phyloP scores from a whole-genome alignment of 106 monocot genomes.

The Cymbidium sinense region DNA sequence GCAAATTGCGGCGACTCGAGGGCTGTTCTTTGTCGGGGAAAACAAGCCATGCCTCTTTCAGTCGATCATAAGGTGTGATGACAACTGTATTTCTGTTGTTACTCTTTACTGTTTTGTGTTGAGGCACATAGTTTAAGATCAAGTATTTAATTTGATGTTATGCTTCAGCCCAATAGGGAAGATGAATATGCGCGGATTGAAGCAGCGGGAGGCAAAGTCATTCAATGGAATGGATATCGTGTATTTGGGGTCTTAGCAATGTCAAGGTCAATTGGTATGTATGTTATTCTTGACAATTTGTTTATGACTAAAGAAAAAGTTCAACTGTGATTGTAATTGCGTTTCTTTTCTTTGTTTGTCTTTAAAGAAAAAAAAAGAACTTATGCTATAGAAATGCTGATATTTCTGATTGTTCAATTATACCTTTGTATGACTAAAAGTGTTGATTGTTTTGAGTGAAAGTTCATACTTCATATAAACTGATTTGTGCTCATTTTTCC shows the following conservation, averaged over 20 bases:
- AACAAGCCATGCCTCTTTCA: constrained; percentile 64
- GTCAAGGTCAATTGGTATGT: constrained; percentile 89
- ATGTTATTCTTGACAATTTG: background rate
- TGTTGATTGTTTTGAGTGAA: background rate
- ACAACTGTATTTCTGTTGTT: background rate
- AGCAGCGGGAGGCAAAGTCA: constrained; percentile 72
- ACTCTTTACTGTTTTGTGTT: background rate
- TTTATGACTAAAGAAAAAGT: background rate
- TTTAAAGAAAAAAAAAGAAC: background rate
- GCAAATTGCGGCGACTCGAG: constrained; percentile 97
- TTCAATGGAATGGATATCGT: constrained; percentile 76
- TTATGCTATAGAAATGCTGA: background rate
- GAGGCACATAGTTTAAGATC: background rate
- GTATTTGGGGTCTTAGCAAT: constrained; percentile 85
- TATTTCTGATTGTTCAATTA: background rate
- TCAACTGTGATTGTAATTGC: background rate
- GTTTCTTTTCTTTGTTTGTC: background rate
- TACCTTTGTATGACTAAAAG: background rate
- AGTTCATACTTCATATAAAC: background rate
- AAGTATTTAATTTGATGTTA: background rate
- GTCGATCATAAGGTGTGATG: constrained; percentile 82
- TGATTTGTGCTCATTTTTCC: too few relatives aligned
- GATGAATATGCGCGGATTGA: constrained; percentile 87
- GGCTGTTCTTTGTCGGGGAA: constrained; percentile 83
- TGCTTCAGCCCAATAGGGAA: constrained; percentile 75